Evolutionary conservation across 306 rosid species (phyloP).

Genomic region (Prunus mira): DNA sequence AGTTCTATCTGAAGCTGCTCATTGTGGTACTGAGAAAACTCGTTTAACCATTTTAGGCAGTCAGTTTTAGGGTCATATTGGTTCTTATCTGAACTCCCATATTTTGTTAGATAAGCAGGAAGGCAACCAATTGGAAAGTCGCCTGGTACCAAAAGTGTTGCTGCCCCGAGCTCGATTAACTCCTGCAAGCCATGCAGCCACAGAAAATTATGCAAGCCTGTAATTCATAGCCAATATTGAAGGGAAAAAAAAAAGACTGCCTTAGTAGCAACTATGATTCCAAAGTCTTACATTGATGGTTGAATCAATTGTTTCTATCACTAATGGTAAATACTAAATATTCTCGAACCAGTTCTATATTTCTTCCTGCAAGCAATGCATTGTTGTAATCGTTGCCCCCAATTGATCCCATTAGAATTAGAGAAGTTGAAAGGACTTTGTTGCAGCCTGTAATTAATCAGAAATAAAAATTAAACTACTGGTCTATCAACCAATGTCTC

Average conservation of each 20-base stretch:
- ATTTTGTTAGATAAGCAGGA: background rate
- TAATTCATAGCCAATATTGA: background rate
- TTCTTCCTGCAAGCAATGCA: constrained; percentile 4
- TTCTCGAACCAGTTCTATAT: constrained; percentile 24
- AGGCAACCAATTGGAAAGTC: background rate
- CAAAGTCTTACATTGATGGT: constrained; percentile 26
- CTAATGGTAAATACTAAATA: constrained; percentile 31
- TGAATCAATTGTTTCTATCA: constrained; percentile 28
- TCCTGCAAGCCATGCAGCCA: background rate
- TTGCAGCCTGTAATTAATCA: constrained; percentile 35
- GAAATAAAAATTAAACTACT: background rate
- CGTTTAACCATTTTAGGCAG: constrained; percentile 2
- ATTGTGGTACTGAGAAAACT: constrained; percentile 1
- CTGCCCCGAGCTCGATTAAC: background rate
- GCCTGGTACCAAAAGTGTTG: constrained; percentile 4
- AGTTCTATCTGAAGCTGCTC: background rate
- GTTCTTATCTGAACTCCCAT: background rate
- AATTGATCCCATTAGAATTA: constrained; percentile 53
- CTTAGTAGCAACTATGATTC: background rate
- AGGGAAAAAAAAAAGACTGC: too few relatives aligned
- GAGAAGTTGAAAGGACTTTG: constrained; percentile 32
- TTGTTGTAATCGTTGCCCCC: constrained; percentile 60
- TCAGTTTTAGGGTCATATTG: background rate
- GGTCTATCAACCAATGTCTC: background rate
- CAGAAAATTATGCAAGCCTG: background rate